Conservation (phyloP, 805 yeast species). For the Kodamaea laetipori region DNA sequence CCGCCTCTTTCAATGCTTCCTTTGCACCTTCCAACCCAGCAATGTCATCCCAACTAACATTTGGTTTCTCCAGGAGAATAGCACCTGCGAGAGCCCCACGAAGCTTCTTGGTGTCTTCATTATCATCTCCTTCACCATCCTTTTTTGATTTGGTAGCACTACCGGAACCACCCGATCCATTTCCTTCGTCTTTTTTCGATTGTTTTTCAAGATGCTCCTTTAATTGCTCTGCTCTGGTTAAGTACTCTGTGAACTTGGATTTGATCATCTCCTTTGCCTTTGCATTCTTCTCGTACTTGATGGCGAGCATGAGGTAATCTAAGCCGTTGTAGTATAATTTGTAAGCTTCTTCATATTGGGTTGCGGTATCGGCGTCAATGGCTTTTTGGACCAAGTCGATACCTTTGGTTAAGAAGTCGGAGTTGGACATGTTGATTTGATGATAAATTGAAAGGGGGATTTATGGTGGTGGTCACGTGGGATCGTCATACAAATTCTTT, state of each 20-base stretch:
- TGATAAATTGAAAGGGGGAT: not conserved
- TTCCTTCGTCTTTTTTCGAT: slow-evolving; percentile 24
- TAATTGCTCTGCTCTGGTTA: slow-evolving; percentile 90
- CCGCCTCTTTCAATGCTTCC: slow-evolving; percentile 96
- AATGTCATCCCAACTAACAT: slow-evolving; percentile 91
- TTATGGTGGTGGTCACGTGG: not conserved
- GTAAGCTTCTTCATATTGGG: slow-evolving; percentile 91
- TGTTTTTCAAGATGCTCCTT: slow-evolving; percentile 82
- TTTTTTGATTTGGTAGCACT: slow-evolving; percentile 62
- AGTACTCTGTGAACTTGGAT: slow-evolving; percentile 86
- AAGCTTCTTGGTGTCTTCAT: slow-evolving; percentile 82
- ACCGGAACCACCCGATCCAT: slow-evolving; percentile 32
- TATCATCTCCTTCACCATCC: slow-evolving; percentile 57
- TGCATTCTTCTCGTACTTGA: slow-evolving; percentile 89
- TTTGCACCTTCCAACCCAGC: slow-evolving; percentile 96
- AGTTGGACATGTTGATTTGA: slow-evolving; percentile 26
- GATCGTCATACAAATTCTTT: too few relatives aligned
- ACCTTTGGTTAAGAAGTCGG: slow-evolving; percentile 90
- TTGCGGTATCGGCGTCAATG: slow-evolving; percentile 88
- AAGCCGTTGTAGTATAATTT: slow-evolving; percentile 88
- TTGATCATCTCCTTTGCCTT: slow-evolving; percentile 86
- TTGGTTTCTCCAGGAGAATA: slow-evolving; percentile 86
- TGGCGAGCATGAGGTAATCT: slow-evolving; percentile 92
- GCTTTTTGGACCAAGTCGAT: slow-evolving; percentile 93
- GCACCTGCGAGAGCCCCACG: slow-evolving; percentile 92